Evolutionary conservation across 352 stramenopile genomes (phyloP).

Genomic region (Globisporangium echinulatum): DNA sequence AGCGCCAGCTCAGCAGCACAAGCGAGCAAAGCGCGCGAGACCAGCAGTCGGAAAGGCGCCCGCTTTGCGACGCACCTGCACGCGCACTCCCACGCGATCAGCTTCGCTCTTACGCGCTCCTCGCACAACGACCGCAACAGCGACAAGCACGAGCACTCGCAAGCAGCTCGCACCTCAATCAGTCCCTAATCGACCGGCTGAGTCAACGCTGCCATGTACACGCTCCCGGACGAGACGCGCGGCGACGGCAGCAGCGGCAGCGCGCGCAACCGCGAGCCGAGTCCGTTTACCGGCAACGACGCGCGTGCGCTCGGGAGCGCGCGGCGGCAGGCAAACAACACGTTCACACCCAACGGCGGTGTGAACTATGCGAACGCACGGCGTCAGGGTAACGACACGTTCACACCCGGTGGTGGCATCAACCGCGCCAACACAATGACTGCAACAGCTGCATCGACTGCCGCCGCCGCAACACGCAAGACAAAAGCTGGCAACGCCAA

Average conservation of each 20-base stretch:
- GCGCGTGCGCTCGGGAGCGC: neutral
- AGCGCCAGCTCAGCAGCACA: no score
- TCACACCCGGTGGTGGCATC: neutral
- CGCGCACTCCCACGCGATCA: no score
- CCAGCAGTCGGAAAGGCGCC: no score
- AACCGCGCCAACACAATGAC: constrained; percentile 5
- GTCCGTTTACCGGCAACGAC: constrained; percentile 5
- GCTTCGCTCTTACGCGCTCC: no score
- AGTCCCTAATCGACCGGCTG: neutral
- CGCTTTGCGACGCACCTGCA: no score
- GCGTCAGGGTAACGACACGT: constrained; percentile 10
- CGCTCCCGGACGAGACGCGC: constrained; percentile 11
- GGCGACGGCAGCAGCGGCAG: neutral
- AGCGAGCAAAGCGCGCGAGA: no score
- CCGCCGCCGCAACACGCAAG: constrained; percentile 1
- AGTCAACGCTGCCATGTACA: constrained; percentile 5
- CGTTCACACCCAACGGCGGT: neutral
- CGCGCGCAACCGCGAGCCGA: constrained; percentile 12
- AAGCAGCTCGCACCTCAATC: neutral
- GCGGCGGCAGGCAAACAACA: neutral
- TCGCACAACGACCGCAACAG: no score
- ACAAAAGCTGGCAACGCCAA: constrained; percentile 1
- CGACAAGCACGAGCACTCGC: neutral
- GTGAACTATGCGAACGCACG: constrained; percentile 2
- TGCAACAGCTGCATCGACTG: neutral